Evolutionary conservation across 2,329 filamentous ascomycete species (phyloP).

Genomic region (Phoma sp.): DNA sequence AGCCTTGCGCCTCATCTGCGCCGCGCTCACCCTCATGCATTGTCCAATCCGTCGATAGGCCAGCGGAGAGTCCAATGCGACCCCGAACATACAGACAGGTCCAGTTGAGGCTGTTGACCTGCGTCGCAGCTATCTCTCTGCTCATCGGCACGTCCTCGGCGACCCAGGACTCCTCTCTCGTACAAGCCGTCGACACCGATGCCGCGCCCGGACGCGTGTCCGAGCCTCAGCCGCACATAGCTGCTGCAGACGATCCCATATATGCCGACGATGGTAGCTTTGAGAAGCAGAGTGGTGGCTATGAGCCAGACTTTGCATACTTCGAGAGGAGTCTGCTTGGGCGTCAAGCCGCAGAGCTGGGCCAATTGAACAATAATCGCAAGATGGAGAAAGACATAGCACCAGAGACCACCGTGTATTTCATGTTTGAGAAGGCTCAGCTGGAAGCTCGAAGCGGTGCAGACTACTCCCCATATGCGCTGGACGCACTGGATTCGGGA

Average conservation of each 20-base stretch:
- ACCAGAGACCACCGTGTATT: slow-evolving; percentile 67
- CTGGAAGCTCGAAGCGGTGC: slow-evolving; percentile 54
- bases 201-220: slow-evolving; percentile 18
- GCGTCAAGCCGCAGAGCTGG: slow-evolving; percentile 58
- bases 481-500: slow-evolving; percentile 21
- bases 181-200: slow-evolving; percentile 64
- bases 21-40: slow-evolving; percentile 24
- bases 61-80: slow-evolving; percentile 46
- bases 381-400: slow-evolving; percentile 65
- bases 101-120: slow-evolving; percentile 74
- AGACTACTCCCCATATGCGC: slow-evolving; percentile 34
- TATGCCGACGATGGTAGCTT: slow-evolving; percentile 33
- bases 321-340: slow-evolving; percentile 70
- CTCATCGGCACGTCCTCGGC: slow-evolving; percentile 66
- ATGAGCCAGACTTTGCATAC: slow-evolving; percentile 66
- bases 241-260: slow-evolving; percentile 52
- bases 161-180: slow-evolving; percentile 61
- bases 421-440: slow-evolving; percentile 65
- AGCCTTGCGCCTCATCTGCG: slow-evolving; percentile 26
- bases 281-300: slow-evolving; percentile 47
- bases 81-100: slow-evolving; percentile 66
- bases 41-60: slow-evolving; percentile 24
- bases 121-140: slow-evolving; percentile 65
- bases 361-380: slow-evolving; percentile 68
- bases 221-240: slow-evolving; percentile 40